Conservation (phyloP, 768 basidiomycete species). For the Termitomyces sp. region DNA sequence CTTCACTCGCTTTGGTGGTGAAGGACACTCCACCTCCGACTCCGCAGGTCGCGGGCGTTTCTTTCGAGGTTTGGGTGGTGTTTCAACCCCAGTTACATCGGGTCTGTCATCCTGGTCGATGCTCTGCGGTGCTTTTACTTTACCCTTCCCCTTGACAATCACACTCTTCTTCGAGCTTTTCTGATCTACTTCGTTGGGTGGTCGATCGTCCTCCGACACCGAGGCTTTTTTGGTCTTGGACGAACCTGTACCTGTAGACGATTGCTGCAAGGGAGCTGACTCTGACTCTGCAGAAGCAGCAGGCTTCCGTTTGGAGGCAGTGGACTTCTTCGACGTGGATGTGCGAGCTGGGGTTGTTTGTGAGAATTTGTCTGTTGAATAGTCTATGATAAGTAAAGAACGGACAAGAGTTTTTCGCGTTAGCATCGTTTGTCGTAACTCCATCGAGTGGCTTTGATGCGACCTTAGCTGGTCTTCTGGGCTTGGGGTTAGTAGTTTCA, state of each 20-base stretch:
- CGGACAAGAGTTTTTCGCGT: background rate
- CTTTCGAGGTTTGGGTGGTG: background rate
- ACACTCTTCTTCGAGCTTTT: background rate
- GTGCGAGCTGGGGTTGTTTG: background rate
- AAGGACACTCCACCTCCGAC: background rate
- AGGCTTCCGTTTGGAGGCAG: background rate
- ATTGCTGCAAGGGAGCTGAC: background rate
- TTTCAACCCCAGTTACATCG: background rate
- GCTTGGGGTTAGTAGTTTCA: background rate
- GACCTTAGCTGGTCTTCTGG: background rate
- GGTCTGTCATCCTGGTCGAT: background rate
- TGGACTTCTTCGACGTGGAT: background rate
- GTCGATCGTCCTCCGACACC: background rate
- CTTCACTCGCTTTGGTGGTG: background rate
- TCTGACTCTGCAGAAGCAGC: background rate
- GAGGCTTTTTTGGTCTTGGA: background rate
- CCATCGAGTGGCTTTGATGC: background rate
- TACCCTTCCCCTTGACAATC: background rate
- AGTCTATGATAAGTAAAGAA: background rate
- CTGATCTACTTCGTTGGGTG: background rate
- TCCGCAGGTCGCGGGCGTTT: constrained; percentile 4
- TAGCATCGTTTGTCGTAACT: background rate
- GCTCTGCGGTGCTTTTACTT: background rate
- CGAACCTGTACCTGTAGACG: background rate
- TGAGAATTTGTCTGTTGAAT: background rate